phyloP scores from a whole-genome alignment of 2,329 filamentous ascomycete species.

The Mollisiaceae sp. region DNA sequence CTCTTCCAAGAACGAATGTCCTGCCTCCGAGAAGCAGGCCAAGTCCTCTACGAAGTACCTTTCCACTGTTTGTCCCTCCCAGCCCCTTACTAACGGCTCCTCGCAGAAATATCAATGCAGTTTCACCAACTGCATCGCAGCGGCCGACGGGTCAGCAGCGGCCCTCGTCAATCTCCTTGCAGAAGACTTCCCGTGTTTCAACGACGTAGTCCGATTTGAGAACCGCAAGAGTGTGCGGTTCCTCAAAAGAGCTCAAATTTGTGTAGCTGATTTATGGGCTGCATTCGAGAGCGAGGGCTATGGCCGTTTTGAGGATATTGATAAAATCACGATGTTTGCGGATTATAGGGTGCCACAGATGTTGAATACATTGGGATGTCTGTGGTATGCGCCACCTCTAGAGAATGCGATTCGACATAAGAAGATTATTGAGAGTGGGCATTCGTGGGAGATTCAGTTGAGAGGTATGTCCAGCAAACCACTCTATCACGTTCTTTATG shows the following conservation, averaged over 20 bases:
- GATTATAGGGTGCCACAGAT: constrained; percentile 98
- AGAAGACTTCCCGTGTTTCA: constrained; percentile 82
- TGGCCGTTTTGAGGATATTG: constrained; percentile 86
- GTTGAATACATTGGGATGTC: constrained; percentile 78
- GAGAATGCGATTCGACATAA: constrained; percentile 70
- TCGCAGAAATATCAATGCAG: constrained; percentile 75
- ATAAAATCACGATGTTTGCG: constrained; percentile 97
- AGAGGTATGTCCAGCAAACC: constrained; percentile 62
- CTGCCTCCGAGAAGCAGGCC: constrained; percentile 83
- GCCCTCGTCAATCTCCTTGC: constrained; percentile 85
- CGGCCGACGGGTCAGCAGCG: constrained; percentile 80
- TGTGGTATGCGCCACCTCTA: constrained; percentile 83
- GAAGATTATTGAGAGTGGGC: constrained; percentile 71
- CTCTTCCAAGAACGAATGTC: constrained; percentile 77
- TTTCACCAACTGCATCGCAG: constrained; percentile 73
- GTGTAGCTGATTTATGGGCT: constrained; percentile 96
- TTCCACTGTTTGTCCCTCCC: background rate
- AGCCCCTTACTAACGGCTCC: constrained; percentile 15
- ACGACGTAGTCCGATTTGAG: constrained; percentile 79
- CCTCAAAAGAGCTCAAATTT: constrained; percentile 93
- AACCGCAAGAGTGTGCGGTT: constrained; percentile 75
- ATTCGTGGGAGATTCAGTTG: constrained; percentile 83
- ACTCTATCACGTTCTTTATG: too few species aligned
- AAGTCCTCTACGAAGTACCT: constrained; percentile 75
- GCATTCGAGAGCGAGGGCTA: constrained; percentile 84